Evolutionary conservation across 2,329 filamentous ascomycete species (phyloP).

Genomic region (Exophiala sp.): DNA sequence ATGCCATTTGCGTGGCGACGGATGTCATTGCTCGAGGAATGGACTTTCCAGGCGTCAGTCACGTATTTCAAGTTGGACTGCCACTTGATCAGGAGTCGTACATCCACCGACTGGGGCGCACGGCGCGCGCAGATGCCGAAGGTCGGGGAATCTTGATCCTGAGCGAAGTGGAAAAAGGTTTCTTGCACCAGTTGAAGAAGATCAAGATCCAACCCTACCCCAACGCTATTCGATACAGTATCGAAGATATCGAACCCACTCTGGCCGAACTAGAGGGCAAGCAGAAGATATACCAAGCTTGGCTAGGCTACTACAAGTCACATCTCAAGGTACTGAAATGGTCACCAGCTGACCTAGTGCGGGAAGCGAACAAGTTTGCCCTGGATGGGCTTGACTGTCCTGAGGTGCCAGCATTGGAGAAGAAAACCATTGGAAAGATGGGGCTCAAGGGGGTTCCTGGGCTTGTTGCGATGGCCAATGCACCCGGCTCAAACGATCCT

Average conservation of each 20-base stretch:
- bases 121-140: conserved; percentile 54
- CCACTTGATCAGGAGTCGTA: conserved; percentile 64
- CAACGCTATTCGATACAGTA: conserved; percentile 2
- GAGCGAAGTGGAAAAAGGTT: conserved; percentile 45
- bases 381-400: conserved; percentile 36
- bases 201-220: conserved; percentile 14
- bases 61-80: conserved; percentile 66
- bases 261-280: conserved; percentile 33
- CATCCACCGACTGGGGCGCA: conserved; percentile 71
- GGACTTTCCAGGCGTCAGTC: conserved; percentile 76
- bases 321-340: conserved; percentile 12
- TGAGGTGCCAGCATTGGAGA: conserved; percentile 37
- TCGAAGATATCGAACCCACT: conserved; percentile 15
- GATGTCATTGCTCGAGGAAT: conserved; percentile 77
- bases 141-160: conserved; percentile 51
- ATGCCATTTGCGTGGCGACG: conserved; percentile 66
- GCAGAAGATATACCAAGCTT: conserved; percentile 51
- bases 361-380: conserved; percentile 35
- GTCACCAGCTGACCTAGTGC: conserved; percentile 14
- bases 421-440: conserved; percentile 38
- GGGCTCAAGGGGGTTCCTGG: conserved; percentile 36
- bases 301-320: conserved; percentile 32
- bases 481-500: conserved; percentile 11
- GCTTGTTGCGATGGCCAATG: conserved; percentile 26
- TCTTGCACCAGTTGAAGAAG: conserved; percentile 36